Base-by-base conservation (phyloP, 129 eudicot genomes). In the Glebionis coronaria region DNA sequence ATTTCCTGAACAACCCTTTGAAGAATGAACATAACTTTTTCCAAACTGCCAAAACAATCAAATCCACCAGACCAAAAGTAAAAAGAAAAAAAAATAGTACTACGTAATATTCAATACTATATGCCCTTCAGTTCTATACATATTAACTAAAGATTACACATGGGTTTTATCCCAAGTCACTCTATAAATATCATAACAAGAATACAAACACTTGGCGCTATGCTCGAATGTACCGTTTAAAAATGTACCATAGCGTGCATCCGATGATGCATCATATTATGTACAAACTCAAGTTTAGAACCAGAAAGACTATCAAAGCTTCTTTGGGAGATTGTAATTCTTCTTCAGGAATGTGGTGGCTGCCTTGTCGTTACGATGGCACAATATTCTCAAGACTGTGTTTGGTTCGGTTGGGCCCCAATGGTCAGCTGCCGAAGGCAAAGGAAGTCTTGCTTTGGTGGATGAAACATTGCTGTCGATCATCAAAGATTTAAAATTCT, bases 371-470 rank as follows among this genome's bases (percentile, higher is more conserved):
- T 87, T 76, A 42, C 97, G 82, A 72, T 80, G 63, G 63, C 97
- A 90, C 73, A 90, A 65, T 9, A 90, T 92, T 27, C 97, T 69
- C 76, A 90, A 73, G 19, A 90, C 68, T 23, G 97, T 87, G 74
- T 81, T 82, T 0, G 95, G 90, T 21, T 90, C 97, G 10, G 74
- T 57, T 9, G 87, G 85, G 58, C 76, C 67, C 97, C 97, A 90
- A 55, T 82, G 82, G 46, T 79, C 86, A 3, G 90, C 53, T 21
- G 82, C 80, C 3, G 91, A 81, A 69, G 97, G 97, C 81, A 90
- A 56, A 21, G 95, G 80, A 67, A 84, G 81, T 77, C 79, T 82
- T 5, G 87, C 75, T 71, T 70, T 87, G 31, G 78, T 84, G 18
- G 85, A 80, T 57, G 79, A 71, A 54, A 75, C 88, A 68, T 80